Base-by-base conservation (phyloP, 345 rosid genomes). In the Abelmoschus esculentus region DNA sequence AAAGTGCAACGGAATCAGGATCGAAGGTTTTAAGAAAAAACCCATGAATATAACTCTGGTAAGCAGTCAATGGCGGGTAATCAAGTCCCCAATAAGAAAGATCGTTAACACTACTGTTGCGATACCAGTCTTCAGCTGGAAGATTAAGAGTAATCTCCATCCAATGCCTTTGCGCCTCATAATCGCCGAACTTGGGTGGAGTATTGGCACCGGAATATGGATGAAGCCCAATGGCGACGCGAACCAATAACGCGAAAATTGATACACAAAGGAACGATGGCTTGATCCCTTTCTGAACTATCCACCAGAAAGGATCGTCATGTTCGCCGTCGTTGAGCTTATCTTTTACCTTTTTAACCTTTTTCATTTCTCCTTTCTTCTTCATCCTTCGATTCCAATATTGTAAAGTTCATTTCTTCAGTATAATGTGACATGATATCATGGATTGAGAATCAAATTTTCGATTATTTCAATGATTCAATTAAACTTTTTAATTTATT, bases 121-220 rank as follows among this genome's bases (percentile, higher is more conserved):
- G 75, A 74, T 95, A 90, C 97, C 99, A 95, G 2, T 88, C 86
- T 61, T 60, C 73, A 5, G 61, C 70, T 0, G 92, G 91, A 40
- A 90, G 87, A 83, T 91, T 88, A 1, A 80, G 63, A n/a, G 99
- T 90, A 64, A 91, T 90, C 88, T 91, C 99, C 99, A 95, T 91
- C 98, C 99, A 95, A 77, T 91, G 99, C 75, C 96, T 77, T 56
- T 90, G 99, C 19, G 98, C 99, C 76, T 95, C 98, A 75, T 84
- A 95, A 72, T 95, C 99, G 10, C 99, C 98, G 58, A 83, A 91
- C 71, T 85, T 91, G 0, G 99, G 98, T 2, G 96, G 91, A 11
- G 19, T 80, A 54, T 86, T 85, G 52, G 96, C 96, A 63, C 99
- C 99, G 34, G 98, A 90, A 78, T 91, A 95, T 0, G 89, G 81